Conservation (phyloP, 768 basidiomycete species). For the Boletus vinaceobasis region DNA sequence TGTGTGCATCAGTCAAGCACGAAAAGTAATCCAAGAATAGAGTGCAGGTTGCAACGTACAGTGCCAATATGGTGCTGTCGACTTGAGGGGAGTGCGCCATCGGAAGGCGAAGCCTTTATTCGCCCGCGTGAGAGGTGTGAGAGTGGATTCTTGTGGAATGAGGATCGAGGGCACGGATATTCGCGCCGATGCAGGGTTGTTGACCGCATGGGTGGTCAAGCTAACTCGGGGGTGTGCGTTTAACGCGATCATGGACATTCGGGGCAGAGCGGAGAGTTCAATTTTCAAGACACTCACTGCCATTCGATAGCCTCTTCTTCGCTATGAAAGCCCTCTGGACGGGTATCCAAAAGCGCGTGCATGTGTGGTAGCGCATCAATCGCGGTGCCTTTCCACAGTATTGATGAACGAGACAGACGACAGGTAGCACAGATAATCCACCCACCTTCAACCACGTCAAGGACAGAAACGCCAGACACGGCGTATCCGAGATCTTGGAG, state of each 20-base stretch:
- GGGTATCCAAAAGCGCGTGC: constrained; percentile 79
- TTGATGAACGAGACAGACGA: not conserved
- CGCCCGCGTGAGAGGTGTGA: constrained; percentile 26
- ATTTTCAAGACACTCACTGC: constrained; percentile 67
- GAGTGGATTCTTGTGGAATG: constrained; percentile 41
- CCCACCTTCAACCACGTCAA: constrained; percentile 90
- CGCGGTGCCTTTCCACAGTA: constrained; percentile 63
- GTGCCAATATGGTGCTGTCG: constrained; percentile 87
- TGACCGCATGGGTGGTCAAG: constrained; percentile 75
- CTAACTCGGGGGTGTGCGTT: constrained; percentile 36
- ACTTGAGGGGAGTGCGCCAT: constrained; percentile 83
- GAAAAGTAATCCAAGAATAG: not conserved
- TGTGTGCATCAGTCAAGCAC: not conserved
- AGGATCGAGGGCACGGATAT: constrained; percentile 86
- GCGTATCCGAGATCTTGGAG: constrained; percentile 68
- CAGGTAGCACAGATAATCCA: not conserved
- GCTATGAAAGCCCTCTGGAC: constrained; percentile 82
- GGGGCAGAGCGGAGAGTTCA: not conserved
- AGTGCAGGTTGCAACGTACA: constrained; percentile 51
- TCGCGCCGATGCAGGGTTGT: constrained; percentile 77
- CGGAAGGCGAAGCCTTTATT: constrained; percentile 37
- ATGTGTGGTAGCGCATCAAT: constrained; percentile 92
- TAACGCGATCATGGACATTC: not conserved
- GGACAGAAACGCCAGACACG: constrained; percentile 72
- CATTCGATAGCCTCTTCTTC: constrained; percentile 87